Conservation (phyloP, 257 asterid species). For the Solanum sparsipilum region DNA sequence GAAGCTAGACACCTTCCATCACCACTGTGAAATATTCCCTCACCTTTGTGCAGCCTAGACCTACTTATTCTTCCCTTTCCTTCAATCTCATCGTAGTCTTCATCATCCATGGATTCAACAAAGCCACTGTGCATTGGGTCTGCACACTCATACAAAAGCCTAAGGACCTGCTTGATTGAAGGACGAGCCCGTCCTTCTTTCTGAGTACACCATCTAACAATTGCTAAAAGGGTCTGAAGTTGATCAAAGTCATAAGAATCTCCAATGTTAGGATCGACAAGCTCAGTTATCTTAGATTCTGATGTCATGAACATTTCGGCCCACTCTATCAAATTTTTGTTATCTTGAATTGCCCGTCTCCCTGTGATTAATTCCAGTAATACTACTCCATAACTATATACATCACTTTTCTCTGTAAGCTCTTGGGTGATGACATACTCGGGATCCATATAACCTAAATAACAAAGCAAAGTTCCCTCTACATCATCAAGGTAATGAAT, state of each 20-base stretch:
- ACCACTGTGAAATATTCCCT: conserved; percentile 34
- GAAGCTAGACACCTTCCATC: conserved; percentile 69
- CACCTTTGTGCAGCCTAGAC: conserved; percentile 27
- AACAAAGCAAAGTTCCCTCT: background rate
- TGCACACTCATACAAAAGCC: conserved; percentile 71
- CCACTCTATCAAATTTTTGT: conserved; percentile 81
- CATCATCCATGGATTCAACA: conserved; percentile 66
- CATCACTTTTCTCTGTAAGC: conserved; percentile 88
- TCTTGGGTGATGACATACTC: conserved; percentile 75
- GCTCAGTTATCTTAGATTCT: conserved; percentile 48
- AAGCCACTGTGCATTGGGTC: conserved; percentile 67
- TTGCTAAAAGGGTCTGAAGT: conserved; percentile 45
- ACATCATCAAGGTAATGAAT: background rate
- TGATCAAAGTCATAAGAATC: conserved; percentile 66
- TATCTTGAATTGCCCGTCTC: conserved; percentile 73
- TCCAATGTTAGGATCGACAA: conserved; percentile 58
- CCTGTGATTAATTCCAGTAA: conserved; percentile 62
- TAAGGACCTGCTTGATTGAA: conserved; percentile 76
- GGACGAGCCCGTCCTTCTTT: conserved; percentile 78
- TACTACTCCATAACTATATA: conserved; percentile 82
- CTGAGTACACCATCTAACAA: conserved; percentile 71
- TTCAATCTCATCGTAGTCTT: conserved; percentile 31
- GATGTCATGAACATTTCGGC: conserved; percentile 39
- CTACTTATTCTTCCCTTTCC: conserved; percentile 50
- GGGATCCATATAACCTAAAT: conserved; percentile 83